Evolutionary conservation across 306 rosid species (phyloP), one percentile per base, ranked within the genome.

Genomic region (Styphnolobium japonicum): DNA sequence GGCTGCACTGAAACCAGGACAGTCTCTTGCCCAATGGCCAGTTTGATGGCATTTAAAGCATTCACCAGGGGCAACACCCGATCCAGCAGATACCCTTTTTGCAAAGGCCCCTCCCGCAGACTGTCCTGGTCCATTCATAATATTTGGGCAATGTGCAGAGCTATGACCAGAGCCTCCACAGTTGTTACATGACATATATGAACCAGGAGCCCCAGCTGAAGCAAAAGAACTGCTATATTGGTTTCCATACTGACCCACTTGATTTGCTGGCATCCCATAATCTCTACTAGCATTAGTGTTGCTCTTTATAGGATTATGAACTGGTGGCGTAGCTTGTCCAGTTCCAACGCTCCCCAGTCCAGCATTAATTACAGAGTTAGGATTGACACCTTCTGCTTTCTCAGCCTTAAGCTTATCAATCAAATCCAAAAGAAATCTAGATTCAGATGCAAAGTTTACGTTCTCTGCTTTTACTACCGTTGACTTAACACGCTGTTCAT

Each of bases 1-100:
- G 31, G 70, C 74, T 12, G 85, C 81, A 49, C 52, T 67, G 43
- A 71, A 25, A 21, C 88, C 87, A 15, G 95, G 98, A 77, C 97
- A 94, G 80, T 94, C 93, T 77, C 82, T 88, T 7, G 97, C 93
- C 93, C 92, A 91, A 46, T 94, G 97, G 29, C 98, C 98, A 19
- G 89, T 45, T 87, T 85, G 92, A 58, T 89, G 87, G 83, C 98
- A 95, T 82, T 95, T 95, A 71, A 76, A 92, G 84, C 98, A 95
- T 27, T 87, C 92, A 19, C 89, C 86, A 33, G 93, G 51, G 19
- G 9, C 67, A 40, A 51, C 78, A 49, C 82, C 72, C 3, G 84
- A 80, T 60, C 86, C 94, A 37, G 86, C 40, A 79, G 86, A 76
- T 19, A 8, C 80, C 76, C 87, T 85, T 75, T 51, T 91, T 10